Conservation (phyloP, 2,329 filamentous ascomycete species). For the Calonectria hongkongensis region DNA sequence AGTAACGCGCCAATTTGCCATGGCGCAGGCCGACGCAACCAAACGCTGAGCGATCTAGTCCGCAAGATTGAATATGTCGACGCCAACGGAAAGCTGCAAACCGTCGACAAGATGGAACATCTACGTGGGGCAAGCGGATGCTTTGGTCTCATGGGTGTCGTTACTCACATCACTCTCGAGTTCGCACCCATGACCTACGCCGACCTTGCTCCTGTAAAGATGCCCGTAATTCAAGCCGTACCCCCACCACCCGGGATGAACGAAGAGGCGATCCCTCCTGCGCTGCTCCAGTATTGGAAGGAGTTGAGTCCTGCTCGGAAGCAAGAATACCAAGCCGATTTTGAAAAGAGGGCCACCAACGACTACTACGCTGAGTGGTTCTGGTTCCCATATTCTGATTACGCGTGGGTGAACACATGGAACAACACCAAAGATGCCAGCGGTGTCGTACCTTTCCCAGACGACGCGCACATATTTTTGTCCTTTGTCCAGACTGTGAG, state of each 20-base stretch:
- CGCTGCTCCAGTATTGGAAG: neutral
- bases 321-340: neutral
- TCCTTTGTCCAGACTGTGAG: neutral
- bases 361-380: conserved; percentile 18
- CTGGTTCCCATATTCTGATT: conserved; percentile 7
- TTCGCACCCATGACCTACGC: conserved; percentile 17
- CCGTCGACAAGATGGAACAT: neutral
- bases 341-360: neutral
- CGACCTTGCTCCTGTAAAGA: neutral
- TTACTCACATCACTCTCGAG: conserved; percentile 3
- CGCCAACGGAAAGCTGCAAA: neutral
- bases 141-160: conserved; percentile 8
- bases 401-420: conserved; percentile 9
- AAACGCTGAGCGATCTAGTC: conserved; percentile 8
- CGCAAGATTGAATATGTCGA: conserved; percentile 13
- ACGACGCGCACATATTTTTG: neutral
- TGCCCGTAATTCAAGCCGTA: neutral
- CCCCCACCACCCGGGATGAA: conserved; percentile 1
- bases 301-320: neutral
- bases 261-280: neutral
- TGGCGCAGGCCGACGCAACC: neutral
- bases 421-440: neutral
- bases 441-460: neutral
- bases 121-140: neutral
- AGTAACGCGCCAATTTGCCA: conserved; percentile 14